Percentiles rank a stretch among this genome's conserved stretches.
These are phyloP conservation scores for Gillenia trifoliata DNA, from an alignment of 306 rosid genomes.

Conservation along the genomic window DNA sequence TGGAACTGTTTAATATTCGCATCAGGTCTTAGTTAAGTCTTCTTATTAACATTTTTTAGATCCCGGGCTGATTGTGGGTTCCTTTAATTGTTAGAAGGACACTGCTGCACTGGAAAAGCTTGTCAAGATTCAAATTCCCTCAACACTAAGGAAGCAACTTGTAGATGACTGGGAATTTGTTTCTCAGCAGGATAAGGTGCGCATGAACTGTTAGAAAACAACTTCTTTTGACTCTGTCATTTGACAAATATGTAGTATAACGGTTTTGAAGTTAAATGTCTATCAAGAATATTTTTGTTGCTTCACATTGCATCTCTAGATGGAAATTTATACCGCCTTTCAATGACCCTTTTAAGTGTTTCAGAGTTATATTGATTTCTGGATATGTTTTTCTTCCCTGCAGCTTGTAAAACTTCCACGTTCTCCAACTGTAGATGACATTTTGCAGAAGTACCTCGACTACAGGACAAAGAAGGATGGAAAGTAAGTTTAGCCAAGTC, in stretches of 20 bases:
- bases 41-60: background rate
- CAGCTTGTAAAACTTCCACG: constrained; percentile 97
- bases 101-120: constrained; percentile 60
- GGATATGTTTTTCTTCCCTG: constrained; percentile 20
- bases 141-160: constrained; percentile 85
- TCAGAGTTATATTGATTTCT: constrained; percentile 16
- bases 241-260: background rate
- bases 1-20: background rate
- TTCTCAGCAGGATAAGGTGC: constrained; percentile 86
- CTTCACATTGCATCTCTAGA: constrained; percentile 10
- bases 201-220: constrained; percentile 14
- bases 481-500: constrained; percentile 49
- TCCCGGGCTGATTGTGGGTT: constrained; percentile 25
- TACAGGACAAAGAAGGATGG: constrained; percentile 86
- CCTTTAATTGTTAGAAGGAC: constrained; percentile 59
- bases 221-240: constrained; percentile 2
- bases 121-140: constrained; percentile 91
- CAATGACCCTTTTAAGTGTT: background rate
- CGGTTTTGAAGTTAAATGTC: background rate
- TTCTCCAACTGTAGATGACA: constrained; percentile 93
- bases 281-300: constrained; percentile 3
- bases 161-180: constrained; percentile 92
- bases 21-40: background rate
- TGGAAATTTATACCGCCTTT: background rate
- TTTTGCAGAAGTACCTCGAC: constrained; percentile 79